These are phyloP conservation scores for Pseudogymnoascus destructans DNA, from an alignment of 2,329 filamentous ascomycete species.

Conservation along the genomic window DNA sequence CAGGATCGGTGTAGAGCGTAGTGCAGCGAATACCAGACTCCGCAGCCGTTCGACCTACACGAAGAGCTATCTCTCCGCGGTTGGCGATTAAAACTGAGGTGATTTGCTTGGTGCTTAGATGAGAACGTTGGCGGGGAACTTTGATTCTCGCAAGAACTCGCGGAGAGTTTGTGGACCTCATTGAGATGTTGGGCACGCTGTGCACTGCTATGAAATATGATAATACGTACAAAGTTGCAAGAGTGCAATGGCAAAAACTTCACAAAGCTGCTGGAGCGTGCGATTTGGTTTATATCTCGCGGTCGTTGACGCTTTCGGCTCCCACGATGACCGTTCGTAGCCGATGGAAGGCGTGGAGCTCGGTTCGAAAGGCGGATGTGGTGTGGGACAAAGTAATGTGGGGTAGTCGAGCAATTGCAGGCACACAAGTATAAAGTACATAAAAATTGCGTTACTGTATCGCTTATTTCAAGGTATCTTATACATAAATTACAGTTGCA, in stretches of 20 bases:
- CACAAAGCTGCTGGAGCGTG: background rate
- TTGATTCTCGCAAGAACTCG: conserved; percentile 1
- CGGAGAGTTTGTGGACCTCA: conserved; percentile 1
- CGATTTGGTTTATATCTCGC: background rate
- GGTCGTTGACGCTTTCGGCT: conserved; percentile 4
- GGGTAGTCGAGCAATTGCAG: background rate
- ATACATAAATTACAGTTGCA: background rate
- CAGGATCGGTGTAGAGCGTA: conserved; percentile 88
- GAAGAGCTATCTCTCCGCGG: conserved; percentile 88
- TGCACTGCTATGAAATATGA: background rate
- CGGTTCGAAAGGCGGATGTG: background rate
- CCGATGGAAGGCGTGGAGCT: conserved; percentile 4
- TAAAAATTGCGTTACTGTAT: background rate
- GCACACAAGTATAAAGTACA: background rate
- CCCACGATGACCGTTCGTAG: conserved; percentile 4
- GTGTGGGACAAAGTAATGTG: background rate
- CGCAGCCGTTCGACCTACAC: conserved; percentile 78
- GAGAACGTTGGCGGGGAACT: background rate
- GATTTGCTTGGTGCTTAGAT: conserved; percentile 33
- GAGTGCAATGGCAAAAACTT: conserved; percentile 1
- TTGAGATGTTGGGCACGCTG: background rate
- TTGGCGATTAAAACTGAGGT: conserved; percentile 90
- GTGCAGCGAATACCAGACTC: conserved; percentile 85
- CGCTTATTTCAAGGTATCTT: background rate
- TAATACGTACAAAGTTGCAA: background rate